Percentiles rank a stretch among this genome's conserved stretches.
Evolutionary conservation across 306 rosid species (phyloP).

Genomic region (Abrus precatorius): DNA sequence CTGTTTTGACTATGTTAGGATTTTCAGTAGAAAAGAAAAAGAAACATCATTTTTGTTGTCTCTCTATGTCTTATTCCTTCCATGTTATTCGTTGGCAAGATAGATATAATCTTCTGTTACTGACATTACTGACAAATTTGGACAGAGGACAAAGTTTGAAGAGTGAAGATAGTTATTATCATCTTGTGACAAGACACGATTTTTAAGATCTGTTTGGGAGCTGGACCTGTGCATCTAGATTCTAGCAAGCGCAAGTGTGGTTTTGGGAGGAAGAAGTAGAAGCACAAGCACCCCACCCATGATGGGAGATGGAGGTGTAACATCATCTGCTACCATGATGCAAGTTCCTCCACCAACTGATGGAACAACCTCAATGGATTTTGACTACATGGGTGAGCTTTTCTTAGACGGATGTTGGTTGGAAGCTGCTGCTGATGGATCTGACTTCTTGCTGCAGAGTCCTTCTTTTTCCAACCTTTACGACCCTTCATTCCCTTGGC

Average conservation of each 20-base stretch:
- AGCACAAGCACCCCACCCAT: constrained; percentile 27
- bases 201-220: constrained; percentile 50
- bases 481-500: constrained; percentile 72
- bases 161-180: constrained; percentile 36
- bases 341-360: constrained; percentile 58
- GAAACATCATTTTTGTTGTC: constrained; percentile 44
- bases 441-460: constrained; percentile 65
- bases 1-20: constrained; percentile 38
- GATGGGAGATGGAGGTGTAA: constrained; percentile 76
- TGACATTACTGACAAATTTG: constrained; percentile 47
- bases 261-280: constrained; percentile 28
- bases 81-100: constrained; percentile 27
- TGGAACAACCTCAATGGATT: constrained; percentile 70
- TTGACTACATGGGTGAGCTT: constrained; percentile 85
- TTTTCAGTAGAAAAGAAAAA: constrained; percentile 32
- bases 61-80: constrained; percentile 28
- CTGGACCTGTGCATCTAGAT: constrained; percentile 5
- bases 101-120: constrained; percentile 25
- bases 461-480: constrained; percentile 60
- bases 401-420: constrained; percentile 87
- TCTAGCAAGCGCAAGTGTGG: constrained; percentile 33
- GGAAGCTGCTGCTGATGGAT: constrained; percentile 74
- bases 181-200: constrained; percentile 22
- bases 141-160: constrained; percentile 46
- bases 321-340: constrained; percentile 68